A percentile compares a stretch with the other conserved stretches of the same genome.
These are phyloP conservation scores for Bidens hawaiensis DNA, from an alignment of 140 eudicot species.

Conservation along the genomic window DNA sequence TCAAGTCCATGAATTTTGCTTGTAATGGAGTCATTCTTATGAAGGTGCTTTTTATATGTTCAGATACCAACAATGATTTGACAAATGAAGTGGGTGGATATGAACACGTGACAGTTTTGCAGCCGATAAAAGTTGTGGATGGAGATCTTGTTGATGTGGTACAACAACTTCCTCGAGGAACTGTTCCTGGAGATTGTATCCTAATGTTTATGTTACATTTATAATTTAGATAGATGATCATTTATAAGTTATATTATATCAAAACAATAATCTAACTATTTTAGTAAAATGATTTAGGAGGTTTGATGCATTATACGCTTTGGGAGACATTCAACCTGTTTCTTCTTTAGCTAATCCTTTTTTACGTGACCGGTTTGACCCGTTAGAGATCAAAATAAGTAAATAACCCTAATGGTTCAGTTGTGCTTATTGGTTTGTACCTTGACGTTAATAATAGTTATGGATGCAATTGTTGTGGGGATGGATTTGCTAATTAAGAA, in stretches of 20 bases:
- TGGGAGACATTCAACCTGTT: neutral
- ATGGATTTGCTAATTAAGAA: constrained; percentile 95
- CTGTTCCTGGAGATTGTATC: constrained; percentile 92
- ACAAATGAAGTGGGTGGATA: constrained; percentile 91
- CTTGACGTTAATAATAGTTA: constrained; percentile 66
- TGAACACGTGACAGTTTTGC: constrained; percentile 69
- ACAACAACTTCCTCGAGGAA: constrained; percentile 79
- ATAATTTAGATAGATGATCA: too few relatives aligned
- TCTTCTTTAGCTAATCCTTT: neutral
- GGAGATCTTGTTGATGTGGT: constrained; percentile 73
- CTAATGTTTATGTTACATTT: constrained; percentile 22
- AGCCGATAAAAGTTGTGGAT: constrained; percentile 81
- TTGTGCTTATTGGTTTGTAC: constrained; percentile 19
- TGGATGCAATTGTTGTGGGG: constrained; percentile 95
- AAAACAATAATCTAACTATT: too few relatives aligned
- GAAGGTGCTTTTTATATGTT: constrained; percentile 12
- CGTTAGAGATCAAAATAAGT: too few relatives aligned
- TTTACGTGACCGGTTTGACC: neutral
- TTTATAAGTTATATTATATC: too few relatives aligned
- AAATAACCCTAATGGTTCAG: too few relatives aligned
- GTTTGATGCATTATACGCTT: neutral
- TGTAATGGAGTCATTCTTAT: neutral
- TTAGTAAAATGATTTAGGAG: too few relatives aligned
- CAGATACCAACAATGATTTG: constrained; percentile 86
- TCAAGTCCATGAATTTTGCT: constrained; percentile 8